Percentiles rank a stretch among this genome's conserved stretches.
phyloP scores from a whole-genome alignment of 306 rosid species.

The Ceratonia siliqua region DNA sequence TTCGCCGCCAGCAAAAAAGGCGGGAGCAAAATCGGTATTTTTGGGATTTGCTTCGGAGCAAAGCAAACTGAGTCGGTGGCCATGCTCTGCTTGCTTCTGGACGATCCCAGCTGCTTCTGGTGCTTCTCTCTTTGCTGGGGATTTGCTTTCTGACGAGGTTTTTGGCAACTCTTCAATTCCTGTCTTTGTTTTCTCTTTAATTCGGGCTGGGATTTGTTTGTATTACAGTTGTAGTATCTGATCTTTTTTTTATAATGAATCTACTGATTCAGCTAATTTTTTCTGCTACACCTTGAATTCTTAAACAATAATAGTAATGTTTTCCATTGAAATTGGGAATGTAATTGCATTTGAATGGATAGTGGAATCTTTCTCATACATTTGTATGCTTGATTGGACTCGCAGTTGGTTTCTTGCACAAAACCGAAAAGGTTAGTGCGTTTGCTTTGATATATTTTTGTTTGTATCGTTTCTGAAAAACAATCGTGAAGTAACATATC shows the following conservation, averaged over 20 bases:
- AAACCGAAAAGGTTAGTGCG: neutral
- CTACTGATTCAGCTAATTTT: neutral
- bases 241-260: slow-evolving; percentile 1
- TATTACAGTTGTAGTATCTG: neutral
- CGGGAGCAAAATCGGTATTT: neutral
- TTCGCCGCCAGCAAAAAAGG: neutral
- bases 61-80: neutral
- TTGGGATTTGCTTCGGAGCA: neutral
- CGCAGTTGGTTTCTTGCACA: neutral
- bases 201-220: neutral
- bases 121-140: slow-evolving; percentile 1
- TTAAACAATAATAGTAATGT: neutral
- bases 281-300: neutral
- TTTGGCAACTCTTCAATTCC: slow-evolving; percentile 10
- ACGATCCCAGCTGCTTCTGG: neutral
- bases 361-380: neutral
- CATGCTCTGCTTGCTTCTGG: neutral
- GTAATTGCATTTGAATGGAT: neutral
- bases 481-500: neutral
- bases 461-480: neutral
- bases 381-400: neutral
- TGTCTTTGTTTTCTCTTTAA: neutral
- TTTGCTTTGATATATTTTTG: neutral
- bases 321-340: neutral
- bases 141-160: slow-evolving; percentile 28